Evolutionary conservation across 2,329 filamentous ascomycete genomes (phyloP), one percentile per base, ranked within the genome.

Genomic region (Macrophomina pseudophaseolina): DNA sequence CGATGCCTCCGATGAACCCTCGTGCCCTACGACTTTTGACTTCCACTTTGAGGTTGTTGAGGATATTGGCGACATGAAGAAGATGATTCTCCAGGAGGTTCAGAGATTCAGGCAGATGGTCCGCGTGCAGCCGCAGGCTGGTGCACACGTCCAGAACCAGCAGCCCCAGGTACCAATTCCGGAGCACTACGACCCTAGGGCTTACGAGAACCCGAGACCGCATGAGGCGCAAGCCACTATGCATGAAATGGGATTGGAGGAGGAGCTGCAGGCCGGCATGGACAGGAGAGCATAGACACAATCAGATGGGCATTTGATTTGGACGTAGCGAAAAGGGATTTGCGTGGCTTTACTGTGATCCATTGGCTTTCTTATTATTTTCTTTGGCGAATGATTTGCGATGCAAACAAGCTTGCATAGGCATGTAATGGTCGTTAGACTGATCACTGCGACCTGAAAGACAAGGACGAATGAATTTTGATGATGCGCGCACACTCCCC

Each of bases 31-130:
- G 16, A 94, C 93, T 18, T 99, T 99, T 81, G 94, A 99, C 84
- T 99, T 99, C 83, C 91, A 94, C 78, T 99, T 99, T 75, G 95
- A 99, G 79, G 90, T 97, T n/a, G 88, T 97, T 46, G 94, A 99
- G 64, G 95, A 98, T 52, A 93, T 99, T 23, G 86, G 85, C 28
- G 92, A 97, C 72, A 98, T 99, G 94, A 92, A 95, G 77, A 90
- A 90, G 80, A 96, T 97, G 92, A 99, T 99, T 71, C 84, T 97
- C 68, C 91, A 94, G n/a, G 95, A 99, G 80, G 95, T 99, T 58
- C 85, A 88, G 75, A 86, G 89, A 71, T 99, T 99, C 88, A 88
- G 95, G 69, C 84, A 86, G 67, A 77, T 81, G 65, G 87, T 89
- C 30, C 71, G 79, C 23, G 72, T 78, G 53, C 78, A 80, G 70